A percentile compares a stretch with the other conserved stretches of the same genome.
These are phyloP conservation scores for Gnaphalium uliginosum DNA, from an alignment of 129 eudicot genomes.

Conservation along the genomic window DNA sequence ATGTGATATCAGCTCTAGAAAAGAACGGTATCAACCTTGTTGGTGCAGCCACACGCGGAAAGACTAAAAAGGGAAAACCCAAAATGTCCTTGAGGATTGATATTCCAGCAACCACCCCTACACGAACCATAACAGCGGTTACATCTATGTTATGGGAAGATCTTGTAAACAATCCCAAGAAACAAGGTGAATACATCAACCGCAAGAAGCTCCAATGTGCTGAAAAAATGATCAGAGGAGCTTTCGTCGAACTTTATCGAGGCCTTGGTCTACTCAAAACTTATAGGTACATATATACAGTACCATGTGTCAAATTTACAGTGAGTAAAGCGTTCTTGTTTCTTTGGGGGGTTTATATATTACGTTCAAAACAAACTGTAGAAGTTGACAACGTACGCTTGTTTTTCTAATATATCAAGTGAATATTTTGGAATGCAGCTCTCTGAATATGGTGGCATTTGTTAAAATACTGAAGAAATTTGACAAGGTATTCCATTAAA, in stretches of 20 bases:
- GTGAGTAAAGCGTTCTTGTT: too few relatives aligned
- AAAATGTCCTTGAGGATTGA: constrained; percentile 78
- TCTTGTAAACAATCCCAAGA: constrained; percentile 70
- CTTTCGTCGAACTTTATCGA: constrained; percentile 84
- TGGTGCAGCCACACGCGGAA: constrained; percentile 56
- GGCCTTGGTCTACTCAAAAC: constrained; percentile 89
- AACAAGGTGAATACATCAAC: constrained; percentile 61
- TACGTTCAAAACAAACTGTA: too few relatives aligned
- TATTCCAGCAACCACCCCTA: constrained; percentile 80
- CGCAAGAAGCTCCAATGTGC: constrained; percentile 90
- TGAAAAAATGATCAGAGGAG: constrained; percentile 93
- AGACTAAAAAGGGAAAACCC: constrained; percentile 67
- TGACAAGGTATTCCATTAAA: constrained; percentile 61
- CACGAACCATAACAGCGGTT: constrained; percentile 73
- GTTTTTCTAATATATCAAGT: constrained; percentile 19
- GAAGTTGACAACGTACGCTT: too few relatives aligned
- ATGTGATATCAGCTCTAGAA: constrained; percentile 75
- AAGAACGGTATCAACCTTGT: constrained; percentile 74
- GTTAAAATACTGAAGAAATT: constrained; percentile 89
- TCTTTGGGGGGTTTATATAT: too few relatives aligned
- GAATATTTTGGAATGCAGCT: constrained; percentile 52
- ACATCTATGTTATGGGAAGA: constrained; percentile 91
- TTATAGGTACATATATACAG: constrained; percentile 55
- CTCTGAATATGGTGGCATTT: constrained; percentile 93
- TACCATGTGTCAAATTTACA: too few relatives aligned